A percentile compares a stretch with the other conserved stretches of the same genome.
phyloP scores from a whole-genome alignment of 352 stramenopile species.

The Globisporangium radiosum region DNA sequence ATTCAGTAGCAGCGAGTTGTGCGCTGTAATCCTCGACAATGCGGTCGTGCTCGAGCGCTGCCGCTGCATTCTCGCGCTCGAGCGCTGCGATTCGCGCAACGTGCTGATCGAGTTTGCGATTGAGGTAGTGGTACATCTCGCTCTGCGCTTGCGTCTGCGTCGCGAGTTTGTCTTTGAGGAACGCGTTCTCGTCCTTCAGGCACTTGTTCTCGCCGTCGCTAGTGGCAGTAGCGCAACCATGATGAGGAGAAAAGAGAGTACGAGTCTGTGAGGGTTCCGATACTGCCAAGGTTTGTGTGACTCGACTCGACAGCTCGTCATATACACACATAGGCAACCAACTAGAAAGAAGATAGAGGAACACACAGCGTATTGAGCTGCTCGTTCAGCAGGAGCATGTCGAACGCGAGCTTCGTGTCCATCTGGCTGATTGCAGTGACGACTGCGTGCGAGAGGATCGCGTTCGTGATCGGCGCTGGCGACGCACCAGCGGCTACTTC shows the following conservation, averaged over 20 bases:
- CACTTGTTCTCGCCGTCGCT: slow-evolving; percentile 28
- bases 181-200: slow-evolving; percentile 35
- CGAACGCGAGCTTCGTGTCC: slow-evolving; percentile 52
- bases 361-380: slow-evolving; percentile 26
- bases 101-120: slow-evolving; percentile 77
- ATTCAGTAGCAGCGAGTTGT: too few species aligned
- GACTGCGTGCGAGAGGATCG: slow-evolving; percentile 44
- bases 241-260: not conserved
- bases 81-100: slow-evolving; percentile 54
- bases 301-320: not conserved
- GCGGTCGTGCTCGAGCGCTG: too few species aligned
- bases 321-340: not conserved
- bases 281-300: too few species aligned
- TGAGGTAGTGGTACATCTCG: slow-evolving; percentile 87
- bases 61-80: slow-evolving; percentile 19
- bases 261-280: not conserved
- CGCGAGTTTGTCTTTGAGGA: slow-evolving; percentile 36
- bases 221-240: not conserved
- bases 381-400: slow-evolving; percentile 62
- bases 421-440: slow-evolving; percentile 33
- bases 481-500: not conserved
- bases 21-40: too few species aligned
- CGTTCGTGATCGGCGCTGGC: slow-evolving; percentile 15
- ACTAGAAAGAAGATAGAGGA: not conserved
- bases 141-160: slow-evolving; percentile 49